These are phyloP conservation scores for Golubevia sp. DNA, from an alignment of 1,284 basidiomycete genomes.

Conservation along the genomic window DNA sequence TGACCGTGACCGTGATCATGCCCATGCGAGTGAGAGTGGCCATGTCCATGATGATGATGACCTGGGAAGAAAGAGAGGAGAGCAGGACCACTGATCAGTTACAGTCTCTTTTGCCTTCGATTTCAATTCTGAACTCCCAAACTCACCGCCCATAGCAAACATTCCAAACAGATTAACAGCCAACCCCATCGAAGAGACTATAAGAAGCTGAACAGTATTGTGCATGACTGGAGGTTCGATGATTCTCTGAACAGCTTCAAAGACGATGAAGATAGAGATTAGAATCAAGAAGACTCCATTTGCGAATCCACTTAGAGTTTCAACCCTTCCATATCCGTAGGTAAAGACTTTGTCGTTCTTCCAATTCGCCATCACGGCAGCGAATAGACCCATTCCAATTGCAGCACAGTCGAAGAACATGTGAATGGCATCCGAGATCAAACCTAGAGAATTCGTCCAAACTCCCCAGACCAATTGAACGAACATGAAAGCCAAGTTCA, in stretches of 20 bases:
- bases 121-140: neutral
- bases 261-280: slow-evolving; percentile 97
- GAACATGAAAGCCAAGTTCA: slow-evolving; percentile 95
- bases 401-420: slow-evolving; percentile 99
- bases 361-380: slow-evolving; percentile 98
- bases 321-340: slow-evolving; percentile 97
- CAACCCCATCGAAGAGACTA: slow-evolving; percentile 86
- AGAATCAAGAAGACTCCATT: slow-evolving; percentile 96
- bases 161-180: slow-evolving; percentile 96
- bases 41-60: slow-evolving; percentile 72
- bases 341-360: slow-evolving; percentile 91
- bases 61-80: slow-evolving; percentile 62
- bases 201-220: slow-evolving; percentile 86
- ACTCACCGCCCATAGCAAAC: slow-evolving; percentile 83
- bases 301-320: slow-evolving; percentile 95
- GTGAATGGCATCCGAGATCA: slow-evolving; percentile 98
- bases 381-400: slow-evolving; percentile 91
- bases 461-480: slow-evolving; percentile 70
- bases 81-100: neutral
- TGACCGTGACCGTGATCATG: slow-evolving; percentile 33
- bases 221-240: slow-evolving; percentile 93
- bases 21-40: slow-evolving; percentile 49
- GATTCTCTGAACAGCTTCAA: slow-evolving; percentile 95
- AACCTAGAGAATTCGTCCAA: slow-evolving; percentile 93
- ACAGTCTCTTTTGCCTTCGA: neutral